Evolutionary conservation across 441 rosid genomes (phyloP), one percentile per base, ranked within the genome.

Genomic region (Jatropha multifida): DNA sequence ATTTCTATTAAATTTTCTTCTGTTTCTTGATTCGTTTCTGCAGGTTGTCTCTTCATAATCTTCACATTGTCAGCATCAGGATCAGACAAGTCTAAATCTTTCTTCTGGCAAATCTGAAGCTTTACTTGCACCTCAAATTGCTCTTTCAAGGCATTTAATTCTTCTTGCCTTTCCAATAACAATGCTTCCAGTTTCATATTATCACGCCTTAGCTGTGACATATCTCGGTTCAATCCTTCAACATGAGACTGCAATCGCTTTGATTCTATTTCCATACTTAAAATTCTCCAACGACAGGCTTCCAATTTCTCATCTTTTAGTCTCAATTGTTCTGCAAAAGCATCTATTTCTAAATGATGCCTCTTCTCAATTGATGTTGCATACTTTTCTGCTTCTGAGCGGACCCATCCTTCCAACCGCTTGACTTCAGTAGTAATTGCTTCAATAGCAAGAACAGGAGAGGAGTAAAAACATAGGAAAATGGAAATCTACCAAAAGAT

Each of bases 221-320:
- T 59, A 69, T 89, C 94, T 64, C 78, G 85, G 81, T 84, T 86
- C 63, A 88, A 66, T 76, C 83, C 87, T 80, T 91, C 92, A 15
- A 83, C 77, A 65, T 87, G 88, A 74, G 97, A 84, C 75, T 84
- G 88, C 71, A 88, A 75, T 58, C 88, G 83, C 83, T 87, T 90
- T 60, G 92, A 84, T 82, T 94, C 99, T 62, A 89, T 76, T 77
- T 94, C 97, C 87, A 85, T 83, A 87, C 93, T 90, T 83, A 91
- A 81, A 76, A 88, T 66, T 81, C 79, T 87, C 94, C 92, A 86
- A 20, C 86, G 89, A 40, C 78, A 82, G 68, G 88, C 88, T 84
- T 93, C 96, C 72, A 91, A 73, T 72, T 86, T 91, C 78, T 90
- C 94, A 78, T 94, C 97, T 82, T 91, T 94, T 60, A 88, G 83